Conservation (phyloP, 129 eudicot genomes). For the Lactuca saligna region DNA sequence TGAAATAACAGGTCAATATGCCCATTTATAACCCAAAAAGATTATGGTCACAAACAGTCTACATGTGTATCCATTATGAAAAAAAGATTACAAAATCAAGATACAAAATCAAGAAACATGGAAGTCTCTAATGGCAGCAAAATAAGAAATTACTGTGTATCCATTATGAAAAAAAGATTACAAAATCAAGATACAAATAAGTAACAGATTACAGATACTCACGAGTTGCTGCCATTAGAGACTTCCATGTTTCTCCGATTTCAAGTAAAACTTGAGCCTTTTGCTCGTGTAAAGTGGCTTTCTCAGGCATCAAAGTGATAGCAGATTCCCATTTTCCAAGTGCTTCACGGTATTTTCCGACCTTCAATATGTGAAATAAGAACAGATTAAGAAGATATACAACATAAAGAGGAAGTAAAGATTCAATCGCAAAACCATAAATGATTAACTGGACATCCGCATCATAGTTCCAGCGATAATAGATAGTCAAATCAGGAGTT, state of each 20-base stretch:
- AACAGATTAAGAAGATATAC: neutral
- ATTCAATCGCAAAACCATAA: neutral
- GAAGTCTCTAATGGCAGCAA: too few species aligned
- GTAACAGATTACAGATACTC: conserved; percentile 24
- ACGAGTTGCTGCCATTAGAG: conserved; percentile 79
- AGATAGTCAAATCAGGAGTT: neutral
- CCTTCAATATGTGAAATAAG: conserved; percentile 40
- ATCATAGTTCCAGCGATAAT: neutral
- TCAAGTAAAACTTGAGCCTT: conserved; percentile 88
- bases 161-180: neutral
- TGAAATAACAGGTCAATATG: too few species aligned
- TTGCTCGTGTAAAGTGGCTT: conserved; percentile 77
- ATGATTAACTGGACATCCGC: neutral
- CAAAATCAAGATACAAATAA: neutral
- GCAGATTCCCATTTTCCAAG: conserved; percentile 96
- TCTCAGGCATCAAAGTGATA: conserved; percentile 65
- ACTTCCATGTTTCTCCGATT: conserved; percentile 84
- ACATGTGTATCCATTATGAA: neutral
- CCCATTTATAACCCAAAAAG: too few species aligned
- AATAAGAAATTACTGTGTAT: neutral
- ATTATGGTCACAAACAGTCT: too few species aligned
- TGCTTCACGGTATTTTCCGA: conserved; percentile 76
- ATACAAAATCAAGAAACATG: too few species aligned
- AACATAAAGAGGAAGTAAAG: neutral
- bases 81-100: too few species aligned